Base-by-base conservation (phyloP, 768 basidiomycete genomes). In the Hericium erinaceus region DNA sequence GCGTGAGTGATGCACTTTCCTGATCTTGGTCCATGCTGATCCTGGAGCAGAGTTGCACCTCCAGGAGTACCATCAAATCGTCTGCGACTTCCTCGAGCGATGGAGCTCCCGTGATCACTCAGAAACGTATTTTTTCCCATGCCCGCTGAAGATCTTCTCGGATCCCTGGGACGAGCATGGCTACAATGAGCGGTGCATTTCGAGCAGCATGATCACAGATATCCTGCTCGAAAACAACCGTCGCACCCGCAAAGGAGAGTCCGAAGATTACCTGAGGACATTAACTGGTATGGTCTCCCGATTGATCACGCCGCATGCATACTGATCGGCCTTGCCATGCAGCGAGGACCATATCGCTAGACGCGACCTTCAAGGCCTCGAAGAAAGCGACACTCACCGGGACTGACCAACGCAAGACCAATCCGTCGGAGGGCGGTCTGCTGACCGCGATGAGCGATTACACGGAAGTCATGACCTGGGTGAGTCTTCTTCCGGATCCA, bases 11-110 rank as follows among this genome's bases (percentile, higher is more conserved):
- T 41, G 22, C 2, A 22, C 22, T 22, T 22, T 22, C 1, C 22
- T 22, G 22, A 22, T 2, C 22, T 22, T 22, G 22, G 22, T 22
- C 22, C 22, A 22, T 22, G 22, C 22, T 22, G 22, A 22, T 22
- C 22, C 22, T 22, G 22, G 22, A 22, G 22, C 41, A 64, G 67
- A 68, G 41, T 59, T 68, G 0, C 64, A 68, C 52, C 57, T 67
- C 6, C 55, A 61, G 6, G 60, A 64, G 48, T 62, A 65, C 41
- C 39, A 61, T n/a, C 52, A 64, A 20, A 26, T 50, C 22, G 44
- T 53, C n/a, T 54, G 64, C 0, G 63, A 64, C 7, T 68, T 64
- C 52, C 58, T 68, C 15, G 39, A 61, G 18, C 20, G 22, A 24
- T 61, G 46, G 46, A 18, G 13, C 4, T 18, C 60, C 28, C 48